These are phyloP conservation scores for Exophiala sp. DNA, from an alignment of 2,329 filamentous ascomycete genomes.

Conservation along the genomic window DNA sequence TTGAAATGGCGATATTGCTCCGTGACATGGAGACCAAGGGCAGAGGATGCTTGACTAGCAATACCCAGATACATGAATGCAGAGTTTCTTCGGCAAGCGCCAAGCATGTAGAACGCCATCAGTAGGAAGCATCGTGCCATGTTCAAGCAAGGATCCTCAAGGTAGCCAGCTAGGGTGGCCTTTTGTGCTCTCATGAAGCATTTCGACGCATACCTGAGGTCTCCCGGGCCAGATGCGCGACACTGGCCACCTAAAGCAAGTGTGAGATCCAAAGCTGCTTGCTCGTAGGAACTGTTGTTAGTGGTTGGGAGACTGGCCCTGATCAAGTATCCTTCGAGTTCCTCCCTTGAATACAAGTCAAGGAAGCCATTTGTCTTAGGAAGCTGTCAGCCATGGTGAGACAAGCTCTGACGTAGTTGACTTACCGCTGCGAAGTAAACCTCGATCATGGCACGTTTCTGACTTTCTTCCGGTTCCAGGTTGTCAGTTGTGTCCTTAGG, in stretches of 20 bases:
- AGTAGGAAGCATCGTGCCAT: constrained; percentile 53
- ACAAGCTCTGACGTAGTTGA: not conserved
- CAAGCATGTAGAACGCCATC: constrained; percentile 59
- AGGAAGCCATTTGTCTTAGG: constrained; percentile 42
- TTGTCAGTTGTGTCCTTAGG: constrained; percentile 35
- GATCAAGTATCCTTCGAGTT: constrained; percentile 21
- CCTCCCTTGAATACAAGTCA: constrained; percentile 34
- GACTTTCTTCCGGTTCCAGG: constrained; percentile 34
- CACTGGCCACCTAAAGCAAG: constrained; percentile 55
- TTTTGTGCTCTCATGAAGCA: constrained; percentile 51
- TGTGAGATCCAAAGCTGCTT: constrained; percentile 42
- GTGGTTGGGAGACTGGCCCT: not conserved
- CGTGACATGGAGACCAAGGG: constrained; percentile 52
- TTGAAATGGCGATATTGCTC: constrained; percentile 30
- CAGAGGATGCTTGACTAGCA: constrained; percentile 55
- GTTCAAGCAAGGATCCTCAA: constrained; percentile 53
- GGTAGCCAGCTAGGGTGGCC: constrained; percentile 49
- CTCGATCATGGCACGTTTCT: constrained; percentile 36
- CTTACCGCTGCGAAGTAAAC: constrained; percentile 32
- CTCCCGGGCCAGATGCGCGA: constrained; percentile 30
- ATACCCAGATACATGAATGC: constrained; percentile 64
- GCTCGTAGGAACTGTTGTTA: constrained; percentile 10
- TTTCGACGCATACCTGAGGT: constrained; percentile 34
- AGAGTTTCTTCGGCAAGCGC: constrained; percentile 56
- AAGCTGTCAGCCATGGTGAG: not conserved